Evolutionary conservation across 2,329 filamentous ascomycete genomes (phyloP).

Genomic region (Colletotrichum cereale): DNA sequence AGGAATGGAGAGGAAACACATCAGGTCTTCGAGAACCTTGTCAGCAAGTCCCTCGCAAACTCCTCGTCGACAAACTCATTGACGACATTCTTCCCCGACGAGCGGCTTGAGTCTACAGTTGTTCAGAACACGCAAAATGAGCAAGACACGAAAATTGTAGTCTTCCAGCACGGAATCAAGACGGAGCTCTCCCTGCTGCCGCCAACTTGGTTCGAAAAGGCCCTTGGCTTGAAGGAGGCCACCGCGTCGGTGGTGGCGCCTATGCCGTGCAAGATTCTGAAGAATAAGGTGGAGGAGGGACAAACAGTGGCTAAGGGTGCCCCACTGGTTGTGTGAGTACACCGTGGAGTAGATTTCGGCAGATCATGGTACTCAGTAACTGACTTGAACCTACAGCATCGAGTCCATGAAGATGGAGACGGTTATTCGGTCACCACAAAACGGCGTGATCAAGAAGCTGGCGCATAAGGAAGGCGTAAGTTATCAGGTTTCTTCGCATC

Average conservation of each 20-base stretch:
- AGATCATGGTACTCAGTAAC: constrained; percentile 27
- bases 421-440: constrained; percentile 81
- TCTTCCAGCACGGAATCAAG: constrained; percentile 80
- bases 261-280: constrained; percentile 97
- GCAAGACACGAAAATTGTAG: constrained; percentile 73
- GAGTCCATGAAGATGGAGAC: constrained; percentile 95
- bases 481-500: constrained; percentile 25
- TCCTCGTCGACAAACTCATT: constrained; percentile 55
- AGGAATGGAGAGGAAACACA: constrained; percentile 56
- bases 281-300: constrained; percentile 88
- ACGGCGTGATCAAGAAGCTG: constrained; percentile 77
- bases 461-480: constrained; percentile 81
- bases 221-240: constrained; percentile 83
- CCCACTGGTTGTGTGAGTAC: constrained; percentile 81
- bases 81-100: constrained; percentile 83
- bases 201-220: constrained; percentile 89
- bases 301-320: constrained; percentile 87
- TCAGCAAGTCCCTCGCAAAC: constrained; percentile 52
- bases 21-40: constrained; percentile 59
- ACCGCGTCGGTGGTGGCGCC: constrained; percentile 88
- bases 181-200: constrained; percentile 68
- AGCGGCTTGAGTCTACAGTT: constrained; percentile 83
- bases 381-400: constrained; percentile 63
- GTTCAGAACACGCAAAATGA: constrained; percentile 66
- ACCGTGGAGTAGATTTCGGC: not conserved